Conservation (phyloP, 768 basidiomycete genomes). For the Chalciporus chontae region DNA sequence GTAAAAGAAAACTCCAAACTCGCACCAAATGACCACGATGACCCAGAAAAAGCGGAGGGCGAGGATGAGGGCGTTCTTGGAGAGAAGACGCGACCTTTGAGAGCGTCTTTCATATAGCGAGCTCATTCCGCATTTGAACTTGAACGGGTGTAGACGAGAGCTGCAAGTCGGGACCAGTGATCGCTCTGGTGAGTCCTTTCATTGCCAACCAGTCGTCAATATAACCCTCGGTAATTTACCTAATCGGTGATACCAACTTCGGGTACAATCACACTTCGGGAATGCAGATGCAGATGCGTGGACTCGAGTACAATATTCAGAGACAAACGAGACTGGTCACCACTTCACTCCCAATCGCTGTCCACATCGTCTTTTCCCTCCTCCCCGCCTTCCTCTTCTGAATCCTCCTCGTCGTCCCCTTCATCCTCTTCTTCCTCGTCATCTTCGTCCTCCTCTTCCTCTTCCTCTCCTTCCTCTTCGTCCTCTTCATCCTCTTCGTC, state of each 20-base stretch:
- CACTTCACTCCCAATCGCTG: conserved; percentile 58
- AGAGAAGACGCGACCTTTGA: conserved; percentile 20
- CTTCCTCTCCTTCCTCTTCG: conserved; percentile 27
- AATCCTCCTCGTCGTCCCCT: conserved; percentile 17
- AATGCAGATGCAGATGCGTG: not conserved
- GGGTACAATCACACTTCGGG: no score
- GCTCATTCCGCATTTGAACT: conserved; percentile 28
- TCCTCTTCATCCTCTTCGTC: not conserved
- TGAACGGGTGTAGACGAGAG: not conserved
- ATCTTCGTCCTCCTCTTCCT: conserved; percentile 35
- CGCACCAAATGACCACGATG: conserved; percentile 60
- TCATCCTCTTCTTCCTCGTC: conserved; percentile 17
- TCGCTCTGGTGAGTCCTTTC: not conserved
- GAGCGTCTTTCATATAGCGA: conserved; percentile 28
- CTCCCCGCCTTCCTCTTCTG: conserved; percentile 18
- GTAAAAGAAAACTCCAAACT: conserved; percentile 57
- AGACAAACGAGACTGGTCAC: not conserved
- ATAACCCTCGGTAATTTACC: conserved; percentile 1
- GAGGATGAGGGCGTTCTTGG: conserved; percentile 36
- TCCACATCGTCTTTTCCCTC: conserved; percentile 36
- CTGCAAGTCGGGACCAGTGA: not conserved
- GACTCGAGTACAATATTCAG: conserved; percentile 19
- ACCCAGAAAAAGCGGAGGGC: conserved; percentile 52
- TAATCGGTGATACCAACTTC: conserved; percentile 7
- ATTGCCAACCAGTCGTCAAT: conserved; percentile 14